These are phyloP conservation scores for Solanum ossicruentum DNA, from an alignment of 257 asterid species.

Conservation along the genomic window DNA sequence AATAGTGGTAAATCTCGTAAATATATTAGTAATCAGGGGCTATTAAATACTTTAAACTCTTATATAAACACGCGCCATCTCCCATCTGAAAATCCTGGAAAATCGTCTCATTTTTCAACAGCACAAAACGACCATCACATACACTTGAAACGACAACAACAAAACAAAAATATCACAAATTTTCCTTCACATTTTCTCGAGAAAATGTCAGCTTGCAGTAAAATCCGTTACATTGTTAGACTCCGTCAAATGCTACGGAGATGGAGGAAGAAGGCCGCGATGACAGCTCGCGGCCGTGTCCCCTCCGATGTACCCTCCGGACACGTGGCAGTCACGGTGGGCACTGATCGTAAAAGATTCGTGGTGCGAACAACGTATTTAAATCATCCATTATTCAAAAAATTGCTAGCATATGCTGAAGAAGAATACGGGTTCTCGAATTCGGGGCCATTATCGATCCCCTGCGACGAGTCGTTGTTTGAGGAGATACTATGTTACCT, in stretches of 20 bases:
- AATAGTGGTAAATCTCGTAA: conserved; percentile 11
- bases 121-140: background rate
- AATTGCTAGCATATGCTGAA: conserved; percentile 37
- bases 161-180: background rate
- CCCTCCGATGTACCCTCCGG: conserved; percentile 61
- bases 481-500: conserved; percentile 42
- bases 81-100: background rate
- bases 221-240: conserved; percentile 46
- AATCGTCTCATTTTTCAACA: background rate
- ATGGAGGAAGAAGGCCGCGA: conserved; percentile 51
- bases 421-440: conserved; percentile 51
- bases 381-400: conserved; percentile 53
- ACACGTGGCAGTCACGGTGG: conserved; percentile 53
- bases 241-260: conserved; percentile 51
- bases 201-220: conserved; percentile 47
- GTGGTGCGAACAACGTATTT: conserved; percentile 40
- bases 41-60: background rate
- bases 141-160: background rate
- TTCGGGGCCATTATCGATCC: conserved; percentile 45
- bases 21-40: conserved; percentile 8
- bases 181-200: background rate
- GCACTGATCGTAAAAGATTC: conserved; percentile 24
- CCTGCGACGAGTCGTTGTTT: conserved; percentile 48
- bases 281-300: conserved; percentile 12
- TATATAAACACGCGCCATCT: conserved; percentile 17